These are phyloP conservation scores for Epichloe glyceriae DNA, from an alignment of 2,329 filamentous ascomycete genomes.

Conservation along the genomic window DNA sequence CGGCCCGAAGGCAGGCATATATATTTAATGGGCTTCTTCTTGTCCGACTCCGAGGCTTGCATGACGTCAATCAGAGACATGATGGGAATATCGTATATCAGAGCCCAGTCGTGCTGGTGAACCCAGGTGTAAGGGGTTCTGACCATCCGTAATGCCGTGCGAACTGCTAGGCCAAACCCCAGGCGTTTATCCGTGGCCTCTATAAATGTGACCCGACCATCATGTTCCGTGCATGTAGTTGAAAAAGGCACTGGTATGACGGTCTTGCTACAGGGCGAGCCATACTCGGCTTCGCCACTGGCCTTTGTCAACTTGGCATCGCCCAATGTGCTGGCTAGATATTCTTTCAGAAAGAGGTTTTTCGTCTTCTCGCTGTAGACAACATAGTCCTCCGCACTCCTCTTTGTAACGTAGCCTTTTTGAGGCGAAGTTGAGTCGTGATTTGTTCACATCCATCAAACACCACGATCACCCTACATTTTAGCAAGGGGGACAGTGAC, in stretches of 20 bases:
- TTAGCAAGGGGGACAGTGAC: slow-evolving; percentile 27
- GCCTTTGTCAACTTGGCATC: slow-evolving; percentile 4
- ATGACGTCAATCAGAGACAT: slow-evolving; percentile 32
- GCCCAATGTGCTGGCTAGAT: not conserved
- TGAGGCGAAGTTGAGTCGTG: slow-evolving; percentile 29
- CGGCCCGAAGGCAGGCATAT: slow-evolving; percentile 39
- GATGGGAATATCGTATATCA: slow-evolving; percentile 32
- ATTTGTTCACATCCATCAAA: slow-evolving; percentile 40
- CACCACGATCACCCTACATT: slow-evolving; percentile 35
- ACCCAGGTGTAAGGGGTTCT: slow-evolving; percentile 42
- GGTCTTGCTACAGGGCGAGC: slow-evolving; percentile 25
- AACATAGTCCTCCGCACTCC: slow-evolving; percentile 27
- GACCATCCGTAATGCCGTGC: slow-evolving; percentile 33
- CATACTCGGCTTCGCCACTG: slow-evolving; percentile 32
- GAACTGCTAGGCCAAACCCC: slow-evolving; percentile 41
- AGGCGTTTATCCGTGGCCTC: slow-evolving; percentile 32
- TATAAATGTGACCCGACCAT: slow-evolving; percentile 32
- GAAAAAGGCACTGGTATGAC: slow-evolving; percentile 6
- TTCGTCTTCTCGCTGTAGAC: slow-evolving; percentile 36
- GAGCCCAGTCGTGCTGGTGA: slow-evolving; percentile 44
- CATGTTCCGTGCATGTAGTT: slow-evolving; percentile 12
- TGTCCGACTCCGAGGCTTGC: slow-evolving; percentile 10
- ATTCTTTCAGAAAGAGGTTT: slow-evolving; percentile 18
- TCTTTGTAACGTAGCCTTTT: slow-evolving; percentile 37
- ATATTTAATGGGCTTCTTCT: slow-evolving; percentile 29